Conservation (phyloP, 192 early-diverging fungal species). For the Backusella westeae region DNA sequence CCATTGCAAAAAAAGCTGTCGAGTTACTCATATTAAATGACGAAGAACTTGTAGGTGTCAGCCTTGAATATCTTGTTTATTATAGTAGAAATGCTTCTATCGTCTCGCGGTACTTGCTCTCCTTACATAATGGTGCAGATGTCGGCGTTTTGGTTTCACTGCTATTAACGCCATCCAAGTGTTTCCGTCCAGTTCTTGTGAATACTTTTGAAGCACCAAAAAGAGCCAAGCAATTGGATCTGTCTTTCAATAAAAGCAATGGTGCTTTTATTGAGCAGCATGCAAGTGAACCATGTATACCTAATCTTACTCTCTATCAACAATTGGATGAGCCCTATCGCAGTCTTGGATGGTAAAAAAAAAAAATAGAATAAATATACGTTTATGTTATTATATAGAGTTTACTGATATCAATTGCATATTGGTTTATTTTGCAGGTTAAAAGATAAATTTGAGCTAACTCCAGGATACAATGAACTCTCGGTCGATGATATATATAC, state of each 20-base stretch:
- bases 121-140: slow-evolving; percentile 46
- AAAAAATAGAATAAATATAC: not conserved
- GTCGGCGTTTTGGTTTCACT: slow-evolving; percentile 46
- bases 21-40: slow-evolving; percentile 54
- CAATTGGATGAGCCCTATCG: slow-evolving; percentile 55
- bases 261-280: not conserved
- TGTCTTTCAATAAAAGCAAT: not conserved
- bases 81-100: slow-evolving; percentile 50
- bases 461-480: slow-evolving; percentile 26
- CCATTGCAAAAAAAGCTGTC: slow-evolving; percentile 36
- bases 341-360: slow-evolving; percentile 50
- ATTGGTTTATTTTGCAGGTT: slow-evolving; percentile 32
- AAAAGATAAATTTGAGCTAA: slow-evolving; percentile 50
- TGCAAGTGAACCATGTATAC: slow-evolving; percentile 15
- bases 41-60: slow-evolving; percentile 59
- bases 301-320: slow-evolving; percentile 32
- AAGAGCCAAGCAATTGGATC: not conserved
- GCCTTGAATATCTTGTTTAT: slow-evolving; percentile 70
- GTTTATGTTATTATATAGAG: not conserved
- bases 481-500: slow-evolving; percentile 45
- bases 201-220: not conserved
- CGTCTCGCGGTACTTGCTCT: slow-evolving; percentile 40
- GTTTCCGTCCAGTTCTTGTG: not conserved
- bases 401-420: not conserved
- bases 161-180: slow-evolving; percentile 32